Percentiles rank a stretch among this genome's conserved stretches.
These are phyloP conservation scores for Mycena vitilis DNA, from an alignment of 768 basidiomycete species.

Conservation along the genomic window DNA sequence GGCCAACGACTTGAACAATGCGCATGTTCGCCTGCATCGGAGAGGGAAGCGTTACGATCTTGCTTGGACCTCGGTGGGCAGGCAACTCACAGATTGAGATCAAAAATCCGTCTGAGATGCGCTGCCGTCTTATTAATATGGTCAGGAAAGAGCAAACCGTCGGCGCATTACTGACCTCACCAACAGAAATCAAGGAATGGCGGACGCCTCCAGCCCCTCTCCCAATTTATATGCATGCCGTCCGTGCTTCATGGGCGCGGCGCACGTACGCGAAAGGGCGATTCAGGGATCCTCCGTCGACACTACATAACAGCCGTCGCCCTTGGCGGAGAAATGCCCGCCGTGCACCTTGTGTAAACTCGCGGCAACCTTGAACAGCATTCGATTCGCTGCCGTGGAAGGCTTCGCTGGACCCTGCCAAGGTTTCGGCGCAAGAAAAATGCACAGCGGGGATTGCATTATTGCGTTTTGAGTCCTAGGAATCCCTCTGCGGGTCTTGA, in stretches of 20 bases:
- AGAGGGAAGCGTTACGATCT: background rate
- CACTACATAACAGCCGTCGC: slow-evolving; percentile 18
- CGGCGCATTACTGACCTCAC: background rate
- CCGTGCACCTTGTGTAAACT: background rate
- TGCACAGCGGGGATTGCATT: background rate
- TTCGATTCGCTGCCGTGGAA: background rate
- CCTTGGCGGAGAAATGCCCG: slow-evolving; percentile 7
- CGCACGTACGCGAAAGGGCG: slow-evolving; percentile 5
- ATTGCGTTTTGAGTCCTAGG: background rate
- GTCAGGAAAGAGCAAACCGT: background rate
- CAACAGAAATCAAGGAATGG: background rate
- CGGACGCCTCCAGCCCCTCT: background rate
- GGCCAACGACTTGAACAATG: background rate
- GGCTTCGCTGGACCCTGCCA: slow-evolving; percentile 1
- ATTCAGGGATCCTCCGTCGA: background rate
- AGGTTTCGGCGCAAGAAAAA: background rate
- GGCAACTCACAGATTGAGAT: background rate
- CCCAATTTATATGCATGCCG: background rate
- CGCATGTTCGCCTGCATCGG: background rate
- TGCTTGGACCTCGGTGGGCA: background rate
- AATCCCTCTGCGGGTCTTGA: slow-evolving; percentile 5
- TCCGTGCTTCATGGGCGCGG: background rate
- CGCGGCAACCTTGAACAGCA: slow-evolving; percentile 3
- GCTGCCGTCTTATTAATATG: background rate
- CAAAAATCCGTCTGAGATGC: background rate